phyloP scores from a whole-genome alignment of 306 rosid species.

The Trifolium repens region DNA sequence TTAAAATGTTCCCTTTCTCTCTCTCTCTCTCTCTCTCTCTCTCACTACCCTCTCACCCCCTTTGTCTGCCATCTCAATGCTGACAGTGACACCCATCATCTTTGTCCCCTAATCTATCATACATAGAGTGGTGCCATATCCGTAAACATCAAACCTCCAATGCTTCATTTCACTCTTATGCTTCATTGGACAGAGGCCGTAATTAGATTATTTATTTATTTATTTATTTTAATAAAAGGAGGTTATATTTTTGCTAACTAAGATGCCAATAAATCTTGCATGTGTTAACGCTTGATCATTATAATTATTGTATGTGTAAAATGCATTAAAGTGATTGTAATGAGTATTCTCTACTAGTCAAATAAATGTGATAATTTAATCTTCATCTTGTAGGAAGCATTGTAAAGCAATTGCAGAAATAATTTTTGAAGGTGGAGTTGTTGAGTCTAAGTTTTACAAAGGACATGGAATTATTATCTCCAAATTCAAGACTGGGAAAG shows the following conservation, averaged over 20 bases:
- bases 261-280: conserved; percentile 2
- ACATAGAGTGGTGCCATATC: no score
- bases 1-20: no score
- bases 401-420: conserved; percentile 64
- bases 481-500: conserved; percentile 61
- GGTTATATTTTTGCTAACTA: conserved; percentile 18
- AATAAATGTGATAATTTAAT: conserved; percentile 1
- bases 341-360: conserved; percentile 11
- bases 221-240: neutral
- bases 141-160: no score
- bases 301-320: neutral
- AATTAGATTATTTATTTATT: neutral
- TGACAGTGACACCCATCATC: no score
- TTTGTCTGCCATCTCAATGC: no score
- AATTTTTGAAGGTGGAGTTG: conserved; percentile 58
- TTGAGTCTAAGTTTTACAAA: conserved; percentile 67
- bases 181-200: neutral
- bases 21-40: no score
- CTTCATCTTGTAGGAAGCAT: conserved; percentile 49
- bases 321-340: neutral
- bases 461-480: conserved; percentile 59
- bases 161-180: no score
- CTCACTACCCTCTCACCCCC: no score
- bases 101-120: no score
- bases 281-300: neutral